Conservation (phyloP, 176 grass and related monocot genomes). For the Eragrostis curvula region DNA sequence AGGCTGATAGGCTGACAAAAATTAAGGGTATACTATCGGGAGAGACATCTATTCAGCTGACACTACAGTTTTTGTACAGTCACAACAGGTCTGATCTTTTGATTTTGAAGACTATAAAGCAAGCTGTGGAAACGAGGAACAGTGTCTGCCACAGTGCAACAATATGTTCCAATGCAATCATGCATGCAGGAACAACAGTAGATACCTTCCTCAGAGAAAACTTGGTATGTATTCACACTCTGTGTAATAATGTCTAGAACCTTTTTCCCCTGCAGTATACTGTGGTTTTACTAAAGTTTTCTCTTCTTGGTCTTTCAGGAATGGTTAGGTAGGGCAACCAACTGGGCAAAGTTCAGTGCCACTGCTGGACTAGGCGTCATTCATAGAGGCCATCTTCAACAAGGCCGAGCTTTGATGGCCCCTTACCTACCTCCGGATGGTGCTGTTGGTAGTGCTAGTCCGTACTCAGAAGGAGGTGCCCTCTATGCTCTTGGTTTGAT, state of each 20-base stretch:
- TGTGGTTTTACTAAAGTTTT: conserved; percentile 21
- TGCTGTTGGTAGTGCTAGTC: conserved; percentile 85
- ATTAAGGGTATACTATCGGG: conserved; percentile 80
- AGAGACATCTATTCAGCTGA: conserved; percentile 77
- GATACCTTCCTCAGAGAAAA: conserved; percentile 91
- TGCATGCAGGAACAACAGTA: conserved; percentile 93
- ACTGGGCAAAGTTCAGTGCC: conserved; percentile 98
- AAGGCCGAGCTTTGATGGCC: conserved; percentile 97
- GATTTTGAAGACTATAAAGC: conserved; percentile 90
- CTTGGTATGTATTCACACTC: conserved; percentile 52
- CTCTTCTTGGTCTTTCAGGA: conserved; percentile 78
- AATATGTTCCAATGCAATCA: conserved; percentile 84
- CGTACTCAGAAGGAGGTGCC: conserved; percentile 98
- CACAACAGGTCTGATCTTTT: conserved; percentile 81
- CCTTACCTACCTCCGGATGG: conserved; percentile 93
- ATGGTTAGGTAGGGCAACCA: conserved; percentile 97
- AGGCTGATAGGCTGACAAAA: conserved; percentile 60
- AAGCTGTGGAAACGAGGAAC: conserved; percentile 84
- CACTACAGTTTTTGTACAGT: conserved; percentile 81
- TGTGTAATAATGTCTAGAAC: not conserved
- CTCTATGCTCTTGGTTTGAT: conserved; percentile 98
- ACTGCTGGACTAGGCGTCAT: conserved; percentile 97
- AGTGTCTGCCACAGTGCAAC: conserved; percentile 87
- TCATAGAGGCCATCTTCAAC: conserved; percentile 96
- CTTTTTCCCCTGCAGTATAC: not conserved